Base-by-base conservation (phyloP, 1,139 yeast species). In the Taiozyma sp. region DNA sequence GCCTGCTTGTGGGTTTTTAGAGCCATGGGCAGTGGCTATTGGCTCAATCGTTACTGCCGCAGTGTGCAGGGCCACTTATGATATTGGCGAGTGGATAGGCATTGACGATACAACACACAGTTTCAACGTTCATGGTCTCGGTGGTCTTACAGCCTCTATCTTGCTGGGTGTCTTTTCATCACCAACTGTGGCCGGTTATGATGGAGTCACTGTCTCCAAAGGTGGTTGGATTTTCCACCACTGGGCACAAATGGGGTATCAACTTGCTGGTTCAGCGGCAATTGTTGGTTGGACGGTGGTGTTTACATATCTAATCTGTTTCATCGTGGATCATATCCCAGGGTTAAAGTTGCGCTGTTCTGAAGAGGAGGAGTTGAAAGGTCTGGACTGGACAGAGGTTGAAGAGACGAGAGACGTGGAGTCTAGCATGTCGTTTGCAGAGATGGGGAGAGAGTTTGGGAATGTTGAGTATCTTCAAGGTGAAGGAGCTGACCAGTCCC, bases 181-280 rank as follows among this genome's bases (percentile, higher is more conserved):
- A 19, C 76, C 77, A 51, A 68, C 70, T 55, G 72, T 76, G 45
- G 77, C 80, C 3, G 72, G 71, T 7, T 69, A 75, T 50, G 76
- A 78, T 54, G 81, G 80, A 8, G 67, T 63, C 28, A 73, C 80
- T 10, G 77, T 63, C 38, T 75, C 74, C 50, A 68, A 62, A 5
- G 78, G 79, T 43, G 81, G 81, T 29, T 78, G 82, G 82, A 70
- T 77, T 49, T 73, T 69, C 62, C 79, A 76, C 49, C 69, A 78
- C 57, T 78, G 75, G 72, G 64, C 61, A 28, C 82, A 78, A 62
- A 65, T 78, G 67, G 82, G 81, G 29, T 74, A 75, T 54, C 80
- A 78, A 60, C 62, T 78, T 45, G 80, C 81, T 7, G 78, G 75
- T 28, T 67, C 72, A 63, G 53, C 60, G 38, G 60, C 76, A 1